Evolutionary conservation across 108 stramenopile species (phyloP), one percentile per base, ranked within the genome.

Genomic region (Skeletonema menzelii): DNA sequence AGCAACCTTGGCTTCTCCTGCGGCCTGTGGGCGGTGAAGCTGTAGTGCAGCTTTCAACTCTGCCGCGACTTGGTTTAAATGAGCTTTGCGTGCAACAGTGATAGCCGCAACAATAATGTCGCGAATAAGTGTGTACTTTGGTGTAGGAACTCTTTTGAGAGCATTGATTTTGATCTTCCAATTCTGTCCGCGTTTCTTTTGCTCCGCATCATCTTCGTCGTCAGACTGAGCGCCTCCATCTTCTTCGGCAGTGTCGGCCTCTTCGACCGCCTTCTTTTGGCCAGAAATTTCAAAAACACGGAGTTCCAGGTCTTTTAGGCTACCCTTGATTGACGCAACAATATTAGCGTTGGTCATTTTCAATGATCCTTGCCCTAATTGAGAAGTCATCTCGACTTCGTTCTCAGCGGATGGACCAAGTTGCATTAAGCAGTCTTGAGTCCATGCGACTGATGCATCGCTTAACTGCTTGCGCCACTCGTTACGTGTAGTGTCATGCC

Each of bases 151-250:
- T 10, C 61, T 55, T 11, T 77, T 69, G 8, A 94, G 77, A 24
- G 81, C 82, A 73, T 88, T 74, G 19, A 92, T 80, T 47, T 84
- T 73, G 59, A 76, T 87, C 76, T 89, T 94, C 93, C 93, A 94
- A 17, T 77, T 84, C 26, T 80, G 70, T 4, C 62, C 63, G 27
- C 84, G 83, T 44, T 63, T 75, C 42, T 74, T 74, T 4, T 58
- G 57, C 46, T 81, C 76, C 7, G 82, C 84, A 12, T 72, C 80
- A 26, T 87, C 84, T 37, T 76, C 82, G 7, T 77, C 87, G 49
- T 84, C 82, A 14, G 70, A 67, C 15, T 59, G 37, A 15, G 32
- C 62, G n/a, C 85, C 85, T 82, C 85, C 82, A 47, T 89, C 86
- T 12, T 88, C 90, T 27, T 86, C 89, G 57, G 83, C 89, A 28